Conservation (phyloP, 148 eudicot species). For the Selenicereus undatus region DNA sequence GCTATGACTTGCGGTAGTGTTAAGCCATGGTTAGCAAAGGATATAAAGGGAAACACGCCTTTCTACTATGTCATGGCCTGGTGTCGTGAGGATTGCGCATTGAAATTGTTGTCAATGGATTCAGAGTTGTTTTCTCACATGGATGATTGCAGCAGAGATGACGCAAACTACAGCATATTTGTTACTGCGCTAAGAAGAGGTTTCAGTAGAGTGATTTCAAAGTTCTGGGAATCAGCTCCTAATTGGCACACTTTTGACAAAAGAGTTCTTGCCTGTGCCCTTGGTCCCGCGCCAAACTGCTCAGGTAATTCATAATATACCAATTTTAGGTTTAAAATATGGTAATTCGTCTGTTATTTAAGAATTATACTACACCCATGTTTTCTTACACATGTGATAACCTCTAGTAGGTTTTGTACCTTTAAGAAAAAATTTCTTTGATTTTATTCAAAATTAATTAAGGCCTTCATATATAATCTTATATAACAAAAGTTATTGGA, state of each 20-base stretch:
- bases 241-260: background rate
- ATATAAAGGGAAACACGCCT: background rate
- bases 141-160: background rate
- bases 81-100: background rate
- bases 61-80: background rate
- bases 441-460: no score
- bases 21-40: constrained; percentile 6
- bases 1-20: background rate
- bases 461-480: no score
- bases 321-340: no score
- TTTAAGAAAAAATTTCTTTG: no score
- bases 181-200: background rate
- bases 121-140: background rate
- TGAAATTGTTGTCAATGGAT: constrained; percentile 11
- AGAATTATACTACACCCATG: no score
- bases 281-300: background rate
- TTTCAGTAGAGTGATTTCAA: background rate
- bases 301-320: background rate
- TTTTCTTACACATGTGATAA: no score
- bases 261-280: background rate
- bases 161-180: background rate
- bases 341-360: no score
- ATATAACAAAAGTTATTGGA: no score
- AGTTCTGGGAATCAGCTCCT: background rate
- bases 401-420: no score